A percentile compares a stretch with the other conserved stretches of the same genome.
Evolutionary conservation across 495 filamentous ascomycete genomes (phyloP).

Genomic region (Penicillium diatomitis): DNA sequence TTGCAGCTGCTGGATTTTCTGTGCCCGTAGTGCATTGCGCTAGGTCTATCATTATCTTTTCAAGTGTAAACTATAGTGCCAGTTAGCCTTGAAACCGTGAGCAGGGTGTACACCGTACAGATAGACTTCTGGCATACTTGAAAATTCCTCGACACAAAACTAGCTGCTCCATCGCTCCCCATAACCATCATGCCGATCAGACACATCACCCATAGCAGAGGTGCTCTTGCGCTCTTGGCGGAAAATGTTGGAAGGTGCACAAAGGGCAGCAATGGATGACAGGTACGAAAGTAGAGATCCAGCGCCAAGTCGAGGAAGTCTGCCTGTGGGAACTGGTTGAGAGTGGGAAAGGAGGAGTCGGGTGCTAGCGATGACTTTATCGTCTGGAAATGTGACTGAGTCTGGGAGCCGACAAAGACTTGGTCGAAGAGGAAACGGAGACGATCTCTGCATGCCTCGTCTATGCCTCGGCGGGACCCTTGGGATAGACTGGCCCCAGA

Average conservation of each 20-base stretch:
- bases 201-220: slow-evolving; percentile 42
- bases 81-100: slow-evolving; percentile 1
- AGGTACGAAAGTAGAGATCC: slow-evolving; percentile 44
- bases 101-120: too few species aligned
- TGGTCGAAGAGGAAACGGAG: slow-evolving; percentile 33
- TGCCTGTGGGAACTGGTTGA: slow-evolving; percentile 37
- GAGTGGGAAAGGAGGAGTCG: slow-evolving; percentile 12
- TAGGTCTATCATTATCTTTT: slow-evolving; percentile 34
- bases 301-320: slow-evolving; percentile 49
- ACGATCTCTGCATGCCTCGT: slow-evolving; percentile 39
- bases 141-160: slow-evolving; percentile 40
- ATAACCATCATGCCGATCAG: slow-evolving; percentile 44
- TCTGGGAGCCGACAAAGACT: slow-evolving; percentile 10
- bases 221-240: slow-evolving; percentile 32
- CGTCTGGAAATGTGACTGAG: slow-evolving; percentile 18
- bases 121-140: slow-evolving; percentile 9
- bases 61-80: slow-evolving; percentile 24
- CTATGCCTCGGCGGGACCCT: slow-evolving; percentile 37
- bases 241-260: slow-evolving; percentile 44
- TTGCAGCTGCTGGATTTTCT: slow-evolving; percentile 26
- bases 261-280: slow-evolving; percentile 43
- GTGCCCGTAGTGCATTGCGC: slow-evolving; percentile 28
- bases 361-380: slow-evolving; percentile 17
- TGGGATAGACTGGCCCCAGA: slow-evolving; percentile 18
- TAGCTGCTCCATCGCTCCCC: slow-evolving; percentile 39